phyloP scores from a whole-genome alignment of 2,329 filamentous ascomycete genomes.

The Sporothrix euskadiensis region DNA sequence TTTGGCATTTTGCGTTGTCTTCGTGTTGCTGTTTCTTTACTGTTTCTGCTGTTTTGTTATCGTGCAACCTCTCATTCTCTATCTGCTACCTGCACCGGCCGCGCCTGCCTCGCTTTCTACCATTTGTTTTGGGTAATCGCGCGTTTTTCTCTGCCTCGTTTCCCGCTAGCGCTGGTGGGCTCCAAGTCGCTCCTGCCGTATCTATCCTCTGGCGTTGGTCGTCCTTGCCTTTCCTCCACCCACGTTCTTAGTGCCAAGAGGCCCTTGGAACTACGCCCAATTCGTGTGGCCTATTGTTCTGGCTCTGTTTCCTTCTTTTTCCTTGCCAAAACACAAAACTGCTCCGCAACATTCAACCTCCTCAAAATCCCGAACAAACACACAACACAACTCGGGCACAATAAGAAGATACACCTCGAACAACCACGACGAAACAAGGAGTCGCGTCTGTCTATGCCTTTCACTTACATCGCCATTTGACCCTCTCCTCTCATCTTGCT shows the following conservation, averaged over 20 bases:
- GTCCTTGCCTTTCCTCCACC: conserved; percentile 7
- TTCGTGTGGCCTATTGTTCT: conserved; percentile 10
- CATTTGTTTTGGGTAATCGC: conserved; percentile 10
- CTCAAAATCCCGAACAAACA: conserved; percentile 9
- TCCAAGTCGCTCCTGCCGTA: conserved; percentile 17
- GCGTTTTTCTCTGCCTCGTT: conserved; percentile 22
- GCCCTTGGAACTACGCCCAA: conserved; percentile 15
- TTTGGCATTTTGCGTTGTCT: background rate
- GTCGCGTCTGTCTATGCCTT: background rate
- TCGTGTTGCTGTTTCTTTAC: background rate
- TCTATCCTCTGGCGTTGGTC: conserved; percentile 3
- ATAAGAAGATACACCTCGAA: background rate
- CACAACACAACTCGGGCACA: background rate
- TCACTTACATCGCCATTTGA: background rate
- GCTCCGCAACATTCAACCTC: conserved; percentile 7
- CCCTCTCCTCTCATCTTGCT: background rate
- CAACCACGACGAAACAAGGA: conserved; percentile 8
- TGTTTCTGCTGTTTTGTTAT: background rate
- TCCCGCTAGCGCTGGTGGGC: conserved; percentile 22
- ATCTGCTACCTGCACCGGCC: conserved; percentile 5
- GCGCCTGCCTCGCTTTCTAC: conserved; percentile 4
- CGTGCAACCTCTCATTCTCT: background rate
- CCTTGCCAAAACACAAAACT: background rate
- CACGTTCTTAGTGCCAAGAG: conserved; percentile 10
- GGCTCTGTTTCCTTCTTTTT: background rate